Evolutionary conservation across 768 basidiomycete genomes (phyloP).

Genomic region (Kwoniella dendrophila): DNA sequence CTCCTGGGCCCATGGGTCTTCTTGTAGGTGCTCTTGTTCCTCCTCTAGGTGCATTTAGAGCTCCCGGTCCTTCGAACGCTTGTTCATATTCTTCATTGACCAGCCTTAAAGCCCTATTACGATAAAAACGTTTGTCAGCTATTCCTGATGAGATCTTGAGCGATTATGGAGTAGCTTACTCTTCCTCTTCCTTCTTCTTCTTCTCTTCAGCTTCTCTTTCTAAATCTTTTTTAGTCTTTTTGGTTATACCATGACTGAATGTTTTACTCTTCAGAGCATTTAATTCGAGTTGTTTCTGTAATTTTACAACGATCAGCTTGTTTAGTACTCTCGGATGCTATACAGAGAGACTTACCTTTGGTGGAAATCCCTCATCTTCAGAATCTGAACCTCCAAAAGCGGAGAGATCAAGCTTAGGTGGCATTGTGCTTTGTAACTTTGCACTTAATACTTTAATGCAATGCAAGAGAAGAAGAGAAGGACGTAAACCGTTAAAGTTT

Average conservation of each 20-base stretch:
- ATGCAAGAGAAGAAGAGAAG: background rate
- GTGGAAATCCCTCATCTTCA: conserved; percentile 46
- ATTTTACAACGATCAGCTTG: background rate
- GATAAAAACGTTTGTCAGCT: conserved; percentile 2
- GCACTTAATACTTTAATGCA: background rate
- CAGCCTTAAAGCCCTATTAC: conserved; percentile 41
- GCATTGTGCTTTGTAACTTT: conserved; percentile 29
- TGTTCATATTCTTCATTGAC: conserved; percentile 55
- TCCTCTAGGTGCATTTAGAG: conserved; percentile 20
- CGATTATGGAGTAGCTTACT: conserved; percentile 24
- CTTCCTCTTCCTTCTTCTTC: conserved; percentile 64
- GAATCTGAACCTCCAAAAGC: conserved; percentile 53
- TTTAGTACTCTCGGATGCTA: background rate
- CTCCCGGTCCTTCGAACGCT: conserved; percentile 44
- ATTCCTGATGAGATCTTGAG: background rate
- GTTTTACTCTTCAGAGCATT: conserved; percentile 83
- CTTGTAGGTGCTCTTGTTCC: conserved; percentile 15
- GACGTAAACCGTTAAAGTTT: too few relatives aligned
- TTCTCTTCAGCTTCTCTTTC: conserved; percentile 91
- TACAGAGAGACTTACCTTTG: conserved; percentile 34
- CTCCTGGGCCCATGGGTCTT: conserved; percentile 31
- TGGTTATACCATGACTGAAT: conserved; percentile 77
- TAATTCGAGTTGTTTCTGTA: conserved; percentile 72
- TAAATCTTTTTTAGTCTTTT: conserved; percentile 87
- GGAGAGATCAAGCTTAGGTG: conserved; percentile 52